A percentile compares a stretch with the other conserved stretches of the same genome.
Evolutionary conservation across 129 eudicot genomes (phyloP).

Genomic region (Heracleum sosnowskyi): DNA sequence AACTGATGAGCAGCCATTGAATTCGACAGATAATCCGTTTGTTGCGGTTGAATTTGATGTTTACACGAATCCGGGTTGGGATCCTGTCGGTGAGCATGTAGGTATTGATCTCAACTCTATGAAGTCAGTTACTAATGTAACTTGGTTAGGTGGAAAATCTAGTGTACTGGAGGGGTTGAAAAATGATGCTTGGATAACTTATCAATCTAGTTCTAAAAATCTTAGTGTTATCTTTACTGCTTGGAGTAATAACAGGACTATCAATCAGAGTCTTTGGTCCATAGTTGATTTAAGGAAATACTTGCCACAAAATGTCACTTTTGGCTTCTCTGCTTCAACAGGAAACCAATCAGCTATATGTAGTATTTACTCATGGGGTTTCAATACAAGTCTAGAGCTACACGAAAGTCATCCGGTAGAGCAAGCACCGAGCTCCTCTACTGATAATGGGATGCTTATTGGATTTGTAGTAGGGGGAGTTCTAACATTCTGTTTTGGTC

Average conservation of each 20-base stretch:
- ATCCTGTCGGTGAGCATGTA: slow-evolving; percentile 24
- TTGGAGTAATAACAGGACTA: not conserved
- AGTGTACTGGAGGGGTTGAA: slow-evolving; percentile 22
- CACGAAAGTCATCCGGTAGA: slow-evolving; percentile 12
- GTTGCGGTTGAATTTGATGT: slow-evolving; percentile 62
- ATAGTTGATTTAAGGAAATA: slow-evolving; percentile 34
- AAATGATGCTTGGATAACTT: slow-evolving; percentile 31
- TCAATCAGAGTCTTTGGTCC: slow-evolving; percentile 18
- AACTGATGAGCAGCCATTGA: slow-evolving; percentile 5
- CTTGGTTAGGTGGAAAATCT: slow-evolving; percentile 18
- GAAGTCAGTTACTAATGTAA: slow-evolving; percentile 20
- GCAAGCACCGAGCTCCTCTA: not conserved
- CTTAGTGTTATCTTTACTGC: slow-evolving; percentile 28
- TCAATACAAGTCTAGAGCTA: slow-evolving; percentile 29
- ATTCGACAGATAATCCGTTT: slow-evolving; percentile 13
- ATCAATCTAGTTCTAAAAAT: slow-evolving; percentile 23
- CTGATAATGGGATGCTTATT: not conserved
- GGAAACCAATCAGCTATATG: slow-evolving; percentile 26
- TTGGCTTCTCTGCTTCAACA: slow-evolving; percentile 48
- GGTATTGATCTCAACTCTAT: slow-evolving; percentile 43
- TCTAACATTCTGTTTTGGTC: not conserved
- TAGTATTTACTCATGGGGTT: slow-evolving; percentile 37
- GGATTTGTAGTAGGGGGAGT: slow-evolving; percentile 8
- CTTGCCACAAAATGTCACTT: slow-evolving; percentile 36
- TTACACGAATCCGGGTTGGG: slow-evolving; percentile 21